Conservation (phyloP, 2,329 filamentous ascomycete species). For the Ascosphaera apis region DNA sequence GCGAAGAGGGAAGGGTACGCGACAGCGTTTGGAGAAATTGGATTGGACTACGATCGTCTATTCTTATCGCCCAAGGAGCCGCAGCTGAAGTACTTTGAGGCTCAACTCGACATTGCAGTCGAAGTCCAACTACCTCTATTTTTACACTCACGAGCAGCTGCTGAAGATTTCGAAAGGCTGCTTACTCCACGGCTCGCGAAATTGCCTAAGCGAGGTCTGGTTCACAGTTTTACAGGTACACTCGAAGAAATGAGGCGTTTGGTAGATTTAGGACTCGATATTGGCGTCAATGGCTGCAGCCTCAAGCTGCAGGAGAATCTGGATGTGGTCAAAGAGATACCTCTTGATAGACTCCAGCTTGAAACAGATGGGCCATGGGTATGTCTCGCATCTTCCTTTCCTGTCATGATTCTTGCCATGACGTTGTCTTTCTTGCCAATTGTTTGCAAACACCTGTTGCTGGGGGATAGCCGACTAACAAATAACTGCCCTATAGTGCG, state of each 20-base stretch:
- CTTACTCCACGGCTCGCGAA: conserved; percentile 39
- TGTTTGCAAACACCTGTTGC: conserved; percentile 2
- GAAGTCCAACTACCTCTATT: conserved; percentile 68
- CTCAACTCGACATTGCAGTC: conserved; percentile 58
- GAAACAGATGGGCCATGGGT: conserved; percentile 90
- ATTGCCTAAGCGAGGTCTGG: conserved; percentile 55
- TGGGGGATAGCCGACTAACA: not conserved
- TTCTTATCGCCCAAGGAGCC: conserved; percentile 56
- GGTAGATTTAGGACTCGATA: conserved; percentile 58
- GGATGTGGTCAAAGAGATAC: conserved; percentile 56
- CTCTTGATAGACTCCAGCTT: conserved; percentile 61
- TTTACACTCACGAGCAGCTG: conserved; percentile 72
- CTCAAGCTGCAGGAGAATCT: conserved; percentile 88
- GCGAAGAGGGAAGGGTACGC: conserved; percentile 37
- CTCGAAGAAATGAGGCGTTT: conserved; percentile 62
- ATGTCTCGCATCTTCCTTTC: conserved; percentile 5
- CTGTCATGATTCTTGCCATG: not conserved
- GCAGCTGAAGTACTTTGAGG: conserved; percentile 66
- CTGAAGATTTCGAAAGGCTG: conserved; percentile 57
- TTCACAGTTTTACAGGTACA: conserved; percentile 88
- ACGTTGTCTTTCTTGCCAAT: not conserved
- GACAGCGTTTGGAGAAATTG: conserved; percentile 78
- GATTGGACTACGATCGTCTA: conserved; percentile 84
- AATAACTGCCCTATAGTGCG: conserved; percentile 33
- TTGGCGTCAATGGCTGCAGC: conserved; percentile 92